phyloP scores from a whole-genome alignment of 1,284 basidiomycete genomes.

The Psilocybe mexicana region DNA sequence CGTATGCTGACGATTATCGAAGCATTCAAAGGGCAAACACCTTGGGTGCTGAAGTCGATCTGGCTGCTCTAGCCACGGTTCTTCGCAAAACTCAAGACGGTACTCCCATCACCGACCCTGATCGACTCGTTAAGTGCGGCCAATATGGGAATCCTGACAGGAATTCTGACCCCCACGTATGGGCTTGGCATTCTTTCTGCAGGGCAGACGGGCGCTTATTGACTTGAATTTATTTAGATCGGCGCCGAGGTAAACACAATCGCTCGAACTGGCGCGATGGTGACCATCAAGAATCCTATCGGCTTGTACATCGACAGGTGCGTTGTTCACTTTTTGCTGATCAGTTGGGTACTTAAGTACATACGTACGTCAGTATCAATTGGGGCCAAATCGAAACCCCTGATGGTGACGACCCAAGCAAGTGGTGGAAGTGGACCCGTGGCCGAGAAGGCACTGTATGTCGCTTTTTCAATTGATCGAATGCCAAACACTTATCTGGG shows the following conservation, averaged over 20 bases:
- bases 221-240: not conserved
- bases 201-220: not conserved
- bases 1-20: not conserved
- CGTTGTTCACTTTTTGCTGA: not conserved
- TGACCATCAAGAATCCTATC: constrained; percentile 7
- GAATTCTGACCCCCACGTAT: constrained; percentile 2
- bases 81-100: not conserved
- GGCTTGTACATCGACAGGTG: constrained; percentile 10
- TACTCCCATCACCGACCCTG: not conserved
- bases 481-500: not conserved
- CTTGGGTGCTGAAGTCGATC: constrained; percentile 1
- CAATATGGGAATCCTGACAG: not conserved
- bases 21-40: constrained; percentile 1
- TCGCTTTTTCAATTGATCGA: not conserved
- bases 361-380: not conserved
- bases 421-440: constrained; percentile 6
- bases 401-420: constrained; percentile 2
- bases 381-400: constrained; percentile 4
- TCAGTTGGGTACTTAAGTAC: not conserved
- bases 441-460: constrained; percentile 1
- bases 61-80: not conserved
- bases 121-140: not conserved
- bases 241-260: constrained; percentile 6
- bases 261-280: constrained; percentile 6
- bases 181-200: too few species aligned